Evolutionary conservation across 208 protist species (phyloP), one percentile per base, ranked within the genome.

Genomic region (Trypanosoma platydactyli): DNA sequence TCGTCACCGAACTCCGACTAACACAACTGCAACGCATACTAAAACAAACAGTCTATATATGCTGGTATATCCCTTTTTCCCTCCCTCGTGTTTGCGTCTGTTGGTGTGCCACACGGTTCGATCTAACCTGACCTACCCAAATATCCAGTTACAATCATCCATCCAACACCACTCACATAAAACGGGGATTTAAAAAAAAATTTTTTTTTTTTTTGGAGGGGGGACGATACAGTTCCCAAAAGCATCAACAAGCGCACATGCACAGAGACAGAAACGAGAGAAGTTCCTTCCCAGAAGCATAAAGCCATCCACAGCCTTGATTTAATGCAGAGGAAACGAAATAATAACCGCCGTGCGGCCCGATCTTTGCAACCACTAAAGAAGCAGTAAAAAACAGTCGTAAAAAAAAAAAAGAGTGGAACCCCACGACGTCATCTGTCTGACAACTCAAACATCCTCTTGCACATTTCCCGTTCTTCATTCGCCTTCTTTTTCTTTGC

Each of bases 381-480:
- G 15, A 49, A 18, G 5, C 20, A 49, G 45, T 24, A 53, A 53
- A 9, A 53, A 53, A 53, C 9, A 30, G 16, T 15, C 49, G 22
- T 53, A n/a, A 16, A 48, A 12, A 16, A 12, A 48, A 48, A 18
- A 3, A 4, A 29, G 15, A n/a, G 50, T n/a, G 50, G 15, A 55
- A 1, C 24, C 15, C 50, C 50, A 22, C 44, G 6, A n/a, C 18
- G 3, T 48, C n/a, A 3, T 22, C 25, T 57, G n/a, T n/a, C n/a
- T n/a, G n/a, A 52, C n/a, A 40, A 73, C 16, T 66, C 15, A 57
- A 92, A 92, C 86, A 92, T 92, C 35, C 74, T 82, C 42, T 64
- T 58, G 57, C 70, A 84, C 80, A 88, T 86, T 38, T 75, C 73
- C 48, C 76, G 79, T 50, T 89, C 69, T 45, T 61, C 65, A 45